Base-by-base conservation (phyloP, 345 rosid genomes). In the Conringia planisiliqua region DNA sequence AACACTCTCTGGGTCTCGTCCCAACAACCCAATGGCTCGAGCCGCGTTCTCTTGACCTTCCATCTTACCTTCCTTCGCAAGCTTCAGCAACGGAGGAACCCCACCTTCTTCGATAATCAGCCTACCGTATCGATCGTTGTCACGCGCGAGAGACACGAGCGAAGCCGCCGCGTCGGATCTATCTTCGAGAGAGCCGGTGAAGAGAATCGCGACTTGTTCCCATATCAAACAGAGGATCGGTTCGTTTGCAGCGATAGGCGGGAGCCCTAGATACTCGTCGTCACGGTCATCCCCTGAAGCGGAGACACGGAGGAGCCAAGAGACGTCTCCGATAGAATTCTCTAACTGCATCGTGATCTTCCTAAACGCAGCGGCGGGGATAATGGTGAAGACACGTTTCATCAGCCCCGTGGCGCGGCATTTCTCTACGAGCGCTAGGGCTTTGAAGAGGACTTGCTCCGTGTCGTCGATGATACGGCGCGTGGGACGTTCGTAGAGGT, bases 21-120 rank as follows among this genome's bases (percentile, higher is more conserved):
- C 96, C 8, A 93, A 67, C 39, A 91, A 68, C 8, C 93, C 90
- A 47, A 93, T 81, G 10, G 97, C 98, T 68, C 89, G 87, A 12
- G 89, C 96, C 4, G 96, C 92, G 56, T 85, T 88, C 50, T 89
- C 97, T 80, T 88, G 96, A 58, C 90, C 96, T 38, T 93, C 96
- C 77, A 81, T 67, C 27, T 72, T 82, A 16, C 96, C 97, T 75
- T 90, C 96, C 57, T 90, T 87, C 11, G 89, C 93, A 9, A 93
- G 66, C 44, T 89, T 89, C 78, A 93, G 47, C 83, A 89, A 80
- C 1, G 97, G 91, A 6, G 96, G 85, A 4, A 93, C 84, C 0
- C 98, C 97, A 3, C 96, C 97, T 84, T 93, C 97, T 78, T 93
- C 94, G 4, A 93, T 86, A 18, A 93, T 89, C 81, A 93, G 60